These are phyloP conservation scores for Saccharomyces hybrid DNA, from an alignment of 1,139 yeast genomes.

Conservation along the genomic window DNA sequence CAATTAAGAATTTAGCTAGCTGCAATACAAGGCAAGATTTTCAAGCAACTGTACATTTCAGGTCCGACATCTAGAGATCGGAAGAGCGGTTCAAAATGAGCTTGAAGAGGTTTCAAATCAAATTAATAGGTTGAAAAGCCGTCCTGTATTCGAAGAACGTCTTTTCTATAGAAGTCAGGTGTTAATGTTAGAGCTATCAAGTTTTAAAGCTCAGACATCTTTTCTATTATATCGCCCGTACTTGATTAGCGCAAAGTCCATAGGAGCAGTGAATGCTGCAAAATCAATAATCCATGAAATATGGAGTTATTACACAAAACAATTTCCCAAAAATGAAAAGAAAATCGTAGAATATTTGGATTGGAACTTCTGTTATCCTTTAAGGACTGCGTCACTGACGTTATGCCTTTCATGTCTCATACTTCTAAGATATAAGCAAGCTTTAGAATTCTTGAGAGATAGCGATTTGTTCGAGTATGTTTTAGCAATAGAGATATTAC, in stretches of 20 bases:
- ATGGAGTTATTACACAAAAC: constrained; percentile 5
- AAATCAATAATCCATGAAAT: constrained; percentile 4
- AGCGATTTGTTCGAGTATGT: constrained; percentile 1
- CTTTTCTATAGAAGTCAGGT: constrained; percentile 3
- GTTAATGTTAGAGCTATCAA: constrained; percentile 5
- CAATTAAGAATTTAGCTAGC: not conserved
- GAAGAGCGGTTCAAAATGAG: no score
- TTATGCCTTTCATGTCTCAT: constrained; percentile 5
- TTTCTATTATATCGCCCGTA: constrained; percentile 5
- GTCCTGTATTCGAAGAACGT: constrained; percentile 2
- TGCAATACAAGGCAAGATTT: not conserved
- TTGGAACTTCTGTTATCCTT: constrained; percentile 7
- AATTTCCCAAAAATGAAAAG: constrained; percentile 2
- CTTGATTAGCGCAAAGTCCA: not conserved
- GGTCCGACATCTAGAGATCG: no score
- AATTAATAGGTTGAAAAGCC: not conserved
- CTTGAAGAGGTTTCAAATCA: not conserved
- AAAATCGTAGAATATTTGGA: constrained; percentile 3
- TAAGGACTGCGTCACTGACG: constrained; percentile 5
- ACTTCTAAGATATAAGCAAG: constrained; percentile 2
- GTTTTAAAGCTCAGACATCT: constrained; percentile 4
- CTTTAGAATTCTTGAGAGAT: not conserved
- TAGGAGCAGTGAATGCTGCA: constrained; percentile 5
- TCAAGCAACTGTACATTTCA: not conserved
- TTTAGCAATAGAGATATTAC: constrained; percentile 4